Conservation (phyloP, 495 filamentous ascomycete species). For the Neurospora sp. region DNA sequence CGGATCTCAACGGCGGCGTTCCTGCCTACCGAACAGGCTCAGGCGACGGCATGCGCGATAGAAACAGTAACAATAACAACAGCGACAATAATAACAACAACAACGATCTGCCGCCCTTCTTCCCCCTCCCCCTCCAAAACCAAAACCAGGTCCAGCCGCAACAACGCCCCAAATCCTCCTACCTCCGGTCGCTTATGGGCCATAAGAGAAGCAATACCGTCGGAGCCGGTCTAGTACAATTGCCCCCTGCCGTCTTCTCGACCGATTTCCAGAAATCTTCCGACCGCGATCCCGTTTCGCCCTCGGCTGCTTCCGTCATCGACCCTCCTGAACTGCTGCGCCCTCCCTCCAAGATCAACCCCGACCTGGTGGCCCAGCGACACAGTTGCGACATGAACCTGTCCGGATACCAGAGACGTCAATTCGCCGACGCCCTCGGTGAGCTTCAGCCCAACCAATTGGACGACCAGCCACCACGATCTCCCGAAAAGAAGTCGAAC, state of each 20-base stretch:
- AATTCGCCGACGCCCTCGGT: slow-evolving; percentile 30
- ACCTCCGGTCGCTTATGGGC: slow-evolving; percentile 47
- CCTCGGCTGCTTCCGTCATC: neutral
- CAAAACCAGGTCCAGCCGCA: slow-evolving; percentile 12
- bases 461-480: slow-evolving; percentile 24
- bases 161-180: slow-evolving; percentile 46
- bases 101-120: neutral
- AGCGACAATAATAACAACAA: neutral
- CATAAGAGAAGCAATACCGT: slow-evolving; percentile 41
- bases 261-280: neutral
- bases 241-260: slow-evolving; percentile 18
- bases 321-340: neutral
- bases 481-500: slow-evolving; percentile 43
- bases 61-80: neutral
- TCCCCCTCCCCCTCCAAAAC: neutral
- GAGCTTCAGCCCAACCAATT: slow-evolving; percentile 42
- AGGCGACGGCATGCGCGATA: neutral
- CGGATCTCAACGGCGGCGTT: slow-evolving; percentile 6
- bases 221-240: slow-evolving; percentile 21
- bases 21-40: neutral
- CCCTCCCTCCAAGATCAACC: slow-evolving; percentile 2
- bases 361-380: slow-evolving; percentile 6
- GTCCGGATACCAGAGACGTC: slow-evolving; percentile 23
- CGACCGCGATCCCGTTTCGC: neutral
- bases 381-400: slow-evolving; percentile 8